phyloP scores from a whole-genome alignment of 768 basidiomycete species.

The Pulveroboletus ravenelii region DNA sequence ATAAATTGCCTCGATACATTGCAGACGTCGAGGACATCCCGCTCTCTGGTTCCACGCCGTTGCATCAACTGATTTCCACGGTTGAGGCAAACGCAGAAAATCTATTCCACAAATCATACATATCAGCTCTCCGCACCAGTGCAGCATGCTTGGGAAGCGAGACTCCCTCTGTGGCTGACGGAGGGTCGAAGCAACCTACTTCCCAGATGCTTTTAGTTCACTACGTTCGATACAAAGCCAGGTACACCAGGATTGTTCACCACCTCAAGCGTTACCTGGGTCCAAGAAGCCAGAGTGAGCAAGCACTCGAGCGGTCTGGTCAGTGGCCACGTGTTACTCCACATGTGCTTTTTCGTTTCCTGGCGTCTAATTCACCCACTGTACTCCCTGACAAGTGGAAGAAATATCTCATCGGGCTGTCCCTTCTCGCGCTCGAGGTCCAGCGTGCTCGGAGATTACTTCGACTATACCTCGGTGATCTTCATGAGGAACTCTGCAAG shows the following conservation, averaged over 20 bases:
- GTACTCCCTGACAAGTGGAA: slow-evolving; percentile 24
- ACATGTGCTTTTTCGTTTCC: slow-evolving; percentile 20
- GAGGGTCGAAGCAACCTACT: neutral
- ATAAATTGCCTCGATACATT: too few species aligned
- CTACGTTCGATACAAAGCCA: neutral
- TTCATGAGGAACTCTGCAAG: slow-evolving; percentile 27
- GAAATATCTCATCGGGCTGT: slow-evolving; percentile 22
- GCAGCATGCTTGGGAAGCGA: neutral
- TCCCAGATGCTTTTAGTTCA: neutral
- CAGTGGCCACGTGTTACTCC: slow-evolving; percentile 37
- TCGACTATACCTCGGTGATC: slow-evolving; percentile 10
- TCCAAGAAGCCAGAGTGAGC: slow-evolving; percentile 13
- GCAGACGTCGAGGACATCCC: too few species aligned
- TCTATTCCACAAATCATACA: too few species aligned
- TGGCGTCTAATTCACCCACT: slow-evolving; percentile 21
- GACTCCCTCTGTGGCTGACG: neutral
- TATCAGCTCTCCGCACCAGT: neutral
- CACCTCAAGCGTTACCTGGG: slow-evolving; percentile 2
- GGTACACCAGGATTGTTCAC: neutral
- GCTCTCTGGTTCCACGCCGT: too few species aligned
- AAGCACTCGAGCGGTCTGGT: slow-evolving; percentile 13
- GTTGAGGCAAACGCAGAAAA: too few species aligned
- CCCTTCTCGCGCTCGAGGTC: slow-evolving; percentile 23
- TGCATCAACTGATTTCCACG: too few species aligned
- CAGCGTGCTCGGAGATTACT: slow-evolving; percentile 36